A percentile compares a stretch with the other conserved stretches of the same genome.
Conservation (phyloP, 179 eudicot genomes). For the Drosera spatulata region DNA sequence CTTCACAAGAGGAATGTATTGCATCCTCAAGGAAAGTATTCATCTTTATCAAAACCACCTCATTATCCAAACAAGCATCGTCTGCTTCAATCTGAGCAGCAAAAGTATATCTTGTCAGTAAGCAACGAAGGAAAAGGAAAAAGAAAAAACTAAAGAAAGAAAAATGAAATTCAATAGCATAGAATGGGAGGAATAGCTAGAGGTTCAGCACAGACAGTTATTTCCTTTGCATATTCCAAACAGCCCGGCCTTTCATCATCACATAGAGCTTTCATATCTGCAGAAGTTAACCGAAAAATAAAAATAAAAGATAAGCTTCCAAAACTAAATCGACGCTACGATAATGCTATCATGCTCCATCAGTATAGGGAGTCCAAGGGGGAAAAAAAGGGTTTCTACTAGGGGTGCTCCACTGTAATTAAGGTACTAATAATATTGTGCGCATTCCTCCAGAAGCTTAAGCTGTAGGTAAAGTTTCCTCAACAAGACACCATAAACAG, state of each 20-base stretch:
- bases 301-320: no score
- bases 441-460: no score
- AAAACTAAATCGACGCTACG: no score
- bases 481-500: no score
- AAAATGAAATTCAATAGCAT: conserved; percentile 1
- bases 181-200: background rate
- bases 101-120: conserved; percentile 4
- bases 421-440: no score
- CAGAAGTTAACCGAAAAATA: conserved; percentile 4
- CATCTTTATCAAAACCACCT: conserved; percentile 48
- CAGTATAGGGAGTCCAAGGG: no score
- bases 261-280: conserved; percentile 75
- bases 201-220: conserved; percentile 38
- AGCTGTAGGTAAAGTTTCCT: no score
- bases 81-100: conserved; percentile 62
- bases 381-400: no score
- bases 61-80: conserved; percentile 60
- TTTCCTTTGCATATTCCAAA: conserved; percentile 74
- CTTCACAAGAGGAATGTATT: conserved; percentile 83
- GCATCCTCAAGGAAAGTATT: conserved; percentile 75
- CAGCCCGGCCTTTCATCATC: conserved; percentile 55
- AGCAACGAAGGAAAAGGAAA: no score
- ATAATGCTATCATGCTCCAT: no score
- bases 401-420: no score
- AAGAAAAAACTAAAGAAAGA: background rate